Evolutionary conservation across 305 asterid species (phyloP).

Genomic region (Striga hermonthica): DNA sequence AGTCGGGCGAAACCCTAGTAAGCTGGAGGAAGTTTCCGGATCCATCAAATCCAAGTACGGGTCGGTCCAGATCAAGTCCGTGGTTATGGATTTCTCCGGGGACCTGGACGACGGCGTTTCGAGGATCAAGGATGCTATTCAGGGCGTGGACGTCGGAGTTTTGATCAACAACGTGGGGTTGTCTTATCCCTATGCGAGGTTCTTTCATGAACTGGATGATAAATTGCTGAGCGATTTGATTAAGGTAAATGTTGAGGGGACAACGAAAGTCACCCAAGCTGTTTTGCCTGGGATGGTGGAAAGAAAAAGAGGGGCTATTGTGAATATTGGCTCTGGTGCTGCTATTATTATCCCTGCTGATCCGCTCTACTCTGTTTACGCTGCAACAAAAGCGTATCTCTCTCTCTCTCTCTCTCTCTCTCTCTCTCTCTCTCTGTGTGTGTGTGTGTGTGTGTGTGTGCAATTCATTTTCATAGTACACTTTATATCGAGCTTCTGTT

Average conservation of each 20-base stretch:
- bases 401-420: no score
- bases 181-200: constrained; percentile 72
- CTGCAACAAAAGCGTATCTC: constrained; percentile 65
- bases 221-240: constrained; percentile 53
- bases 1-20: constrained; percentile 67
- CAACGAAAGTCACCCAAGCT: constrained; percentile 64
- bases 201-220: constrained; percentile 73
- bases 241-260: constrained; percentile 73
- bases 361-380: constrained; percentile 46
- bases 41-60: constrained; percentile 48
- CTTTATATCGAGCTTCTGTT: background rate
- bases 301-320: constrained; percentile 71
- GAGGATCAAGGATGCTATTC: constrained; percentile 53
- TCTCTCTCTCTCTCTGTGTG: background rate
- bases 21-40: constrained; percentile 56
- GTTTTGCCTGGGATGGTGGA: constrained; percentile 66
- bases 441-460: no score
- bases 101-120: constrained; percentile 57
- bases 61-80: constrained; percentile 54
- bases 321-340: constrained; percentile 83
- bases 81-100: constrained; percentile 71
- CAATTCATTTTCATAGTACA: background rate
- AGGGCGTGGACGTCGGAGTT: constrained; percentile 61
- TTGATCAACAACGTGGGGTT: constrained; percentile 67
- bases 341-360: constrained; percentile 39